These are phyloP conservation scores for Malus hybrid DNA, from an alignment of 331 rosid species.

Conservation along the genomic window DNA sequence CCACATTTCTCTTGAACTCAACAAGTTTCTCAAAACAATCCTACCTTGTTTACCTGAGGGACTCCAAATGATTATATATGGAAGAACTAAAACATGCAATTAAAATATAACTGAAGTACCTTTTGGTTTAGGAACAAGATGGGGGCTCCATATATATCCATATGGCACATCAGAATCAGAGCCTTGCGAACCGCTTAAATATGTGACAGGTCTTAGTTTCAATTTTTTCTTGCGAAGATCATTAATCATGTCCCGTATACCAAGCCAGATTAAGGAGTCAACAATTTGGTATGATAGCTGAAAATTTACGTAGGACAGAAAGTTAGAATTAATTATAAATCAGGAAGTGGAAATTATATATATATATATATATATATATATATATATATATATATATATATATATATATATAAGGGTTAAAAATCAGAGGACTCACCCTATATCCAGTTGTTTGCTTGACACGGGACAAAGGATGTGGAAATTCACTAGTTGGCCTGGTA, in stretches of 20 bases:
- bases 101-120: slow-evolving; percentile 40
- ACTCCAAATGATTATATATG: slow-evolving; percentile 2
- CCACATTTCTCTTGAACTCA: neutral
- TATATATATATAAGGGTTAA: neutral
- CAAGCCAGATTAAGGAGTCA: slow-evolving; percentile 93
- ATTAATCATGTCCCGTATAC: slow-evolving; percentile 94
- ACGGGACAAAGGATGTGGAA: slow-evolving; percentile 96
- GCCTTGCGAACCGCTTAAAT: slow-evolving; percentile 97
- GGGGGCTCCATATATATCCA: slow-evolving; percentile 99
- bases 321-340: slow-evolving; percentile 7
- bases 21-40: neutral
- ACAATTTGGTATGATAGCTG: slow-evolving; percentile 97
- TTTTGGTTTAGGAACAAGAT: slow-evolving; percentile 98
- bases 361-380: neutral
- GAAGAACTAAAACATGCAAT: slow-evolving; percentile 6
- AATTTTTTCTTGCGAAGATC: slow-evolving; percentile 84
- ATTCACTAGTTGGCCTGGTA: slow-evolving; percentile 88
- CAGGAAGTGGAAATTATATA: slow-evolving; percentile 1
- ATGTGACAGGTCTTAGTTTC: slow-evolving; percentile 87
- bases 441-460: slow-evolving; percentile 94
- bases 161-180: slow-evolving; percentile 78
- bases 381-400: neutral
- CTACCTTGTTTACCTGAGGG: neutral
- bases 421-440: slow-evolving; percentile 46
- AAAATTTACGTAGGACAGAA: slow-evolving; percentile 4